Conservation (phyloP, 2,329 filamentous ascomycete genomes). For the Myriosclerotinia curreyana region DNA sequence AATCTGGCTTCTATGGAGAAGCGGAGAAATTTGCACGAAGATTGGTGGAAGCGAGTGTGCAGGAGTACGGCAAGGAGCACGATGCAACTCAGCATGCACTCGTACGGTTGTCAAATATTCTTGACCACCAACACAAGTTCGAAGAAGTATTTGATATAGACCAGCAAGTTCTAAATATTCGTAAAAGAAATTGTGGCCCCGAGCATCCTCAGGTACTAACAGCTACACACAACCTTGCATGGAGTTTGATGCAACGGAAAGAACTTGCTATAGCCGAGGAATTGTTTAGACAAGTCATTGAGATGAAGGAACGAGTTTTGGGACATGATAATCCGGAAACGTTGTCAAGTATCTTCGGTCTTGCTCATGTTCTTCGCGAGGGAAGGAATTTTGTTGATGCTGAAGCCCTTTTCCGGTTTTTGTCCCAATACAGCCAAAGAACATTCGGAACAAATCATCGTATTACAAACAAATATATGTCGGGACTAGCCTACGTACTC, state of each 20-base stretch:
- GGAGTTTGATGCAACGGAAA: background rate
- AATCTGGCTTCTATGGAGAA: too few relatives aligned
- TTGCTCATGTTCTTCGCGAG: fast-evolving
- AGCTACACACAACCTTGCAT: constrained; percentile 9
- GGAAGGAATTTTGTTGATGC: background rate
- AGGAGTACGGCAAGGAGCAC: background rate
- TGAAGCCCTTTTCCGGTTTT: background rate
- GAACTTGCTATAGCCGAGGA: constrained; percentile 19
- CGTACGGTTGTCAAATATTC: fast-evolving
- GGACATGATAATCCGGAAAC: background rate
- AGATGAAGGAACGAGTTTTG: background rate
- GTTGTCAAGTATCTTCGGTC: background rate
- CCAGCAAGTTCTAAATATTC: background rate
- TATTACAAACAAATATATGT: fast-evolving
- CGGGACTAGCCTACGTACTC: fast-evolving
- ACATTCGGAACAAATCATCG: background rate
- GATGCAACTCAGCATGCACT: fast-evolving
- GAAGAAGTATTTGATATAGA: background rate
- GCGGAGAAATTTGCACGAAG: background rate
- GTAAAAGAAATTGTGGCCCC: background rate
- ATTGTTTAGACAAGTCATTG: constrained; percentile 5
- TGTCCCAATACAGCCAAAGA: background rate
- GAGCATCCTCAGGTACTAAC: background rate
- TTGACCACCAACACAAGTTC: fast-evolving
- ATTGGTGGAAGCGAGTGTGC: too few relatives aligned